Evolutionary conservation across 2,329 filamentous ascomycete species (phyloP), one percentile per base, ranked within the genome.

Genomic region (Neofusicoccum sp.): DNA sequence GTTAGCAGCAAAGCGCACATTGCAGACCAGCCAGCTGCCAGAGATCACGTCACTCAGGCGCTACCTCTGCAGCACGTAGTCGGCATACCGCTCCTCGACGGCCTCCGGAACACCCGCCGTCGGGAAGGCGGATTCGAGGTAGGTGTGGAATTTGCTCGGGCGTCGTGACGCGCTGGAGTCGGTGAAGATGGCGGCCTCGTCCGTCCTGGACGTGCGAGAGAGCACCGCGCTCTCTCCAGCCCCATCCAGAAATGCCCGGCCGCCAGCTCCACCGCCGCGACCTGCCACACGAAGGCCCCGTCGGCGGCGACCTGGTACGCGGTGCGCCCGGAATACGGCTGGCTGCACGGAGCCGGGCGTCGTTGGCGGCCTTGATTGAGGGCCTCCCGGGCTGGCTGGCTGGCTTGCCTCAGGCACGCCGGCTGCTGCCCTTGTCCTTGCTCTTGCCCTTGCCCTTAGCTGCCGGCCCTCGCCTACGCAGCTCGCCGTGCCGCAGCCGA

Each of bases 281-380:
- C 65, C 34, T 77, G 70, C n/a, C 66, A 68, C 37, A 77, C 70
- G 48, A 71, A 72, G 16, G 62, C 68, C 31, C 73, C 70, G 64
- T 78, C 76, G 22, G 73, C 69, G 28, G 71, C 68, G 16, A 74
- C 74, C 3, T 74, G 71, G 7, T 74, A 69, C 16, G 69, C 68
- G 50, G 74, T 41, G 74, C 36, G 67, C 67, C 49, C 49, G 16
- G 5, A 72, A 71, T 22, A 67, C 66, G n/a, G 67, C 64, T 49
- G 16, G 28, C 22, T 22, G 22, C 22, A 31, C 41, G n/a, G n/a
- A 37, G 1, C 66, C 67, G 6, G 66, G 63, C 31, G 64, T 22
- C 31, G 43, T 71, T 76, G 16, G 71, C 73, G 3, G 62, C 65
- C 34, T 71, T 64, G n/a, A 77, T n/a, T n/a, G 66, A 0, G 68